Evolutionary conservation across 352 stramenopile species (phyloP), one percentile per base, ranked within the genome.

Genomic region (Pythium grandisporangium): DNA sequence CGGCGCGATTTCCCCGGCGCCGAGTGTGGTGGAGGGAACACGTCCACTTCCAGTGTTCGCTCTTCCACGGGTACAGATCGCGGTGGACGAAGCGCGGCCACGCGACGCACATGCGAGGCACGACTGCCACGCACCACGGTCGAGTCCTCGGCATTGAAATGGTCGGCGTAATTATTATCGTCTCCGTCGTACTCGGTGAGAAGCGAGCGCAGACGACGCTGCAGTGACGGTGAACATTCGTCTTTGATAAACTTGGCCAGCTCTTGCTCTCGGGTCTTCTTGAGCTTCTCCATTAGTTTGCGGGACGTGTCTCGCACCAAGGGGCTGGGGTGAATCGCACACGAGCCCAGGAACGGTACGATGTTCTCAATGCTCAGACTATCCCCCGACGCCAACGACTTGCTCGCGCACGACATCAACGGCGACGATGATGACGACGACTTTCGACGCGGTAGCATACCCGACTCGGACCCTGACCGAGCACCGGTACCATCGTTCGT

Each of bases 301-400:
- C 53, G 53, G 1, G 59, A 65, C 2, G 55, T 62, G 2, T 48
- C 43, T 10, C 61, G 68, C 2, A 86, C 47, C 0, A 66, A 45
- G 20, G 61, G 54, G 47, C 70, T 91, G 8, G 75, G 59, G 22
- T 86, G 72, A 0, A 63, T 62, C 35, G 68, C 59, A 23, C 63
- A 80, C 0, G 73, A 87, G 0, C 75, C 75, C 0, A 92, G 54
- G 22, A 92, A 86, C 3, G 70, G 73, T 0, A 92, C 65, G 17
- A 92, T 48, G 29, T 82, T 92, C 2, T 79, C 76, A 16, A 87
- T 53, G 6, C 55, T 58, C 2, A 92, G 48, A 0, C 59, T 29
- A 17, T 89, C 78, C 0, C 48, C 49, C 0, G 54, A 57, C 0
- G 34, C 39, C 35, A 66, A 68, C 6, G 58, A 44, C 7, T 43